A percentile compares a stretch with the other conserved stretches of the same genome.
phyloP scores from a whole-genome alignment of 352 stramenopile genomes.

The Phytophthora boehmeriae region DNA sequence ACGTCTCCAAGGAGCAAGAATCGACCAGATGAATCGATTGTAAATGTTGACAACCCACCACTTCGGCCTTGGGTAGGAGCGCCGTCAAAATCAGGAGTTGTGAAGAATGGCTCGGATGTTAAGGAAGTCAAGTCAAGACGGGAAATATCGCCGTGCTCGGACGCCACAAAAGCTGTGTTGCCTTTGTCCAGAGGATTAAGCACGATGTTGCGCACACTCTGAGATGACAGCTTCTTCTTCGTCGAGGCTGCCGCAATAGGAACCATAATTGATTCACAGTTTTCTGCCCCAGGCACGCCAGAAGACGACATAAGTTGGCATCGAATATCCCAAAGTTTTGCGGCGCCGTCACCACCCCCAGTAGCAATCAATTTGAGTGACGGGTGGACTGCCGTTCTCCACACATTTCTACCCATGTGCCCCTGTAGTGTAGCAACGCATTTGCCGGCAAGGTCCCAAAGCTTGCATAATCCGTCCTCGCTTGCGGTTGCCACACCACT shows the following conservation, averaged over 20 bases:
- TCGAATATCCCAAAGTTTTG: slow-evolving; percentile 80
- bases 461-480: slow-evolving; percentile 78
- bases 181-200: slow-evolving; percentile 33
- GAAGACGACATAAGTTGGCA: slow-evolving; percentile 60
- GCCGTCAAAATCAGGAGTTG: slow-evolving; percentile 7
- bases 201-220: slow-evolving; percentile 61
- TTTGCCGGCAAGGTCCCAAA: slow-evolving; percentile 65
- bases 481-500: slow-evolving; percentile 60
- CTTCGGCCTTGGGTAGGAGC: slow-evolving; percentile 16
- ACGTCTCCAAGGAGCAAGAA: slow-evolving; percentile 66
- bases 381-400: slow-evolving; percentile 72
- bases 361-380: slow-evolving; percentile 58
- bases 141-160: slow-evolving; percentile 67
- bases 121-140: slow-evolving; percentile 43
- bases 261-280: slow-evolving; percentile 30
- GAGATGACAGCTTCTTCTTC: slow-evolving; percentile 43
- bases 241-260: slow-evolving; percentile 20
- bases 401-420: slow-evolving; percentile 79
- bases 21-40: slow-evolving; percentile 34
- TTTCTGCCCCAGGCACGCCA: slow-evolving; percentile 5
- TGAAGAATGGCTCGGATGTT: slow-evolving; percentile 41
- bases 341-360: slow-evolving; percentile 75
- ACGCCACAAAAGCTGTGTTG: slow-evolving; percentile 57
- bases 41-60: slow-evolving; percentile 49
- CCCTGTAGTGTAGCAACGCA: slow-evolving; percentile 80